Percentiles rank a stretch among this genome's conserved stretches.
Conservation (phyloP, 176 grass and related monocot species). For the Oryza glaberrima region DNA sequence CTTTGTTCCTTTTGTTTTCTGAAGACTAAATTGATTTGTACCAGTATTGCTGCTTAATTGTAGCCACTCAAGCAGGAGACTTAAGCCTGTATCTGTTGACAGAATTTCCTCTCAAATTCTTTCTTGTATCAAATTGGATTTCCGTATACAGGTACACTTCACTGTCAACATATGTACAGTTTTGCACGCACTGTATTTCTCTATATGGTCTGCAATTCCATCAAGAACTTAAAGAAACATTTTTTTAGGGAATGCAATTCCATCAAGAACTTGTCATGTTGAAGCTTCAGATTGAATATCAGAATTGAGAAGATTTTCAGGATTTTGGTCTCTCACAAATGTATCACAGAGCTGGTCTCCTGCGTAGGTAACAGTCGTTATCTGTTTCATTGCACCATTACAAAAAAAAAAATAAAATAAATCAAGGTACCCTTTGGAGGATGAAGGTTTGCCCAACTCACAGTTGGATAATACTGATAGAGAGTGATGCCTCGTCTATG, state of each 20-base stretch:
- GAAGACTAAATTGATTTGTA: neutral
- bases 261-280: neutral
- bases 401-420: neutral
- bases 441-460: slow-evolving; percentile 30
- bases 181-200: neutral
- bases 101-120: neutral
- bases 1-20: neutral
- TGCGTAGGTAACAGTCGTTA: slow-evolving; percentile 50
- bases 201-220: neutral
- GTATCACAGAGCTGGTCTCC: slow-evolving; percentile 13
- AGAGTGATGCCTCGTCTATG: slow-evolving; percentile 28
- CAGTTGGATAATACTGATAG: slow-evolving; percentile 20
- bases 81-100: neutral
- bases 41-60: neutral
- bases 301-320: neutral
- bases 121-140: neutral
- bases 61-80: neutral
- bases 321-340: neutral
- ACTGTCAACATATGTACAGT: neutral
- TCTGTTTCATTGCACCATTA: slow-evolving; percentile 28
- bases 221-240: neutral
- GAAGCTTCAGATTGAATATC: neutral
- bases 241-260: neutral
- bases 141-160: neutral
- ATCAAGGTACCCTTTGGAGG: slow-evolving; percentile 10